Evolutionary conservation across 345 rosid species (phyloP), one percentile per base, ranked within the genome.

Genomic region (Trapa incisa): DNA sequence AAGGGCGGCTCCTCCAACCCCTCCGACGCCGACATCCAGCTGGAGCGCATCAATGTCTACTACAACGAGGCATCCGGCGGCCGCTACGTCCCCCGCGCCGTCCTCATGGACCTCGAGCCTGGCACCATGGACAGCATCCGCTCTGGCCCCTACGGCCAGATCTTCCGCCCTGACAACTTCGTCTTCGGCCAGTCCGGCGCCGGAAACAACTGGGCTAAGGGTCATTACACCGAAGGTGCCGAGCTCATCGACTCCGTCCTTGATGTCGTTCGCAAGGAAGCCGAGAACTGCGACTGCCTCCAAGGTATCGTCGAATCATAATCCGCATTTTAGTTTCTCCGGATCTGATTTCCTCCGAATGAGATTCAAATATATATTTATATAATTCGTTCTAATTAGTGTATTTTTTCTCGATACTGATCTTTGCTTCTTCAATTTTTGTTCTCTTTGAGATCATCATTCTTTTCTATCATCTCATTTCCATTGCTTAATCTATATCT

Each of bases 71-170:
- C 98, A 1, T 82, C 96, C 15, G 98, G 96, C 32, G 96, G 96
- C 12, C 69, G 96, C 69, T 92, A 89, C 73, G 98, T 92, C 12
- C 98, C 98, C 2, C 83, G 98, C 9, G 96, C 98, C 4, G 98
- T 92, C 16, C 96, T 89, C n/a, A 92, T 92, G 98, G 98, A 92
- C 83, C 98, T 92, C 50, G 98, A 92, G 76, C 98, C 98, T 6
- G 98, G 98, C 47, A 92, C 98, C 42, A 92, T 92, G 98, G 98
- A 92, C 62, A 87, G 95, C 71, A 92, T 92, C 79, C 85, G 98
- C 83, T 89, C 96, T 38, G 95, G 98, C 10, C 90, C 96, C 0
- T 86, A 69, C 13, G 96, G 96, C 45, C 91, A 86, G 87, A 86
- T 88, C 77, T 88, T 88, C 29, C 29, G 29, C 29, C 29, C 29